Evolutionary conservation across 306 rosid species (phyloP).

Genomic region (Vigna hirtella): DNA sequence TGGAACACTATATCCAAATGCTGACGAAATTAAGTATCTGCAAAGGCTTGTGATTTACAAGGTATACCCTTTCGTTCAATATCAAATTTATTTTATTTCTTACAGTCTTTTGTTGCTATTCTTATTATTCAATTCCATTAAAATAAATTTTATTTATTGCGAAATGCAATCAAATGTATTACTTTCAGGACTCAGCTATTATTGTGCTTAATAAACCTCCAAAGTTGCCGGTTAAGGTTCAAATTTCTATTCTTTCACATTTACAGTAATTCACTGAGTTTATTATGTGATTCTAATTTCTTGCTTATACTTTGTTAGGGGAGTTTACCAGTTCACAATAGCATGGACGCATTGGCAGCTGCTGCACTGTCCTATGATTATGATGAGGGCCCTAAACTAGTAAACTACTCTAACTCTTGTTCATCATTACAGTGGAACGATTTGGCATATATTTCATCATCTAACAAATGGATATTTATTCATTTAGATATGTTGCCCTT

Average conservation of each 20-base stretch:
- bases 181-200: slow-evolving; percentile 80
- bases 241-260: slow-evolving; percentile 35
- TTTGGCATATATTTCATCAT: slow-evolving; percentile 20
- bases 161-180: slow-evolving; percentile 30
- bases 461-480: slow-evolving; percentile 13
- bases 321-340: slow-evolving; percentile 89
- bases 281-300: slow-evolving; percentile 42
- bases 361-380: slow-evolving; percentile 88
- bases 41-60: slow-evolving; percentile 92
- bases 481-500: background rate
- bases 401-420: slow-evolving; percentile 47
- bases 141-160: slow-evolving; percentile 30
- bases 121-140: slow-evolving; percentile 11
- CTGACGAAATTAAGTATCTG: slow-evolving; percentile 90
- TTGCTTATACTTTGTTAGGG: slow-evolving; percentile 65
- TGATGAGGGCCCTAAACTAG: slow-evolving; percentile 93
- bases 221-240: slow-evolving; percentile 91
- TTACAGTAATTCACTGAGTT: slow-evolving; percentile 30
- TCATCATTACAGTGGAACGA: slow-evolving; percentile 13
- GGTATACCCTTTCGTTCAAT: slow-evolving; percentile 55
- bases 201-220: slow-evolving; percentile 94
- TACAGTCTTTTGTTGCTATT: slow-evolving; percentile 34
- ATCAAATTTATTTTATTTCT: slow-evolving; percentile 35
- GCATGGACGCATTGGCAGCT: slow-evolving; percentile 97
- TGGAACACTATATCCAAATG: slow-evolving; percentile 93